phyloP scores from a whole-genome alignment of 176 grass and related monocot genomes.

The Metroxylon sagu region DNA sequence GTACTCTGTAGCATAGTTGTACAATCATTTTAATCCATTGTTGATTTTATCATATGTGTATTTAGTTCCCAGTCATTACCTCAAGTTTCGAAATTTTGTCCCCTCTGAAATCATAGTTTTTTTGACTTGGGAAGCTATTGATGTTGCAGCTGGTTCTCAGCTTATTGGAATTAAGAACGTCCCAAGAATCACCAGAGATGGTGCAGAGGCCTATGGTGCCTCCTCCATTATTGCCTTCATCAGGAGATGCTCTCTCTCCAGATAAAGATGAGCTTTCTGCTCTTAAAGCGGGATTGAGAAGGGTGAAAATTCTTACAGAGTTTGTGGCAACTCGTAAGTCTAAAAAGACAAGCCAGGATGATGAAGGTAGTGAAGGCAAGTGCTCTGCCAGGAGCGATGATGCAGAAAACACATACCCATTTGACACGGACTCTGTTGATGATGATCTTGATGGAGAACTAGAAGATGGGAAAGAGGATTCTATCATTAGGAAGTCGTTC shows the following conservation, averaged over 20 bases:
- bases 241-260: constrained; percentile 42
- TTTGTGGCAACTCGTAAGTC: constrained; percentile 54
- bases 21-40: too few species aligned
- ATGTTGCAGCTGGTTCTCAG: constrained; percentile 49
- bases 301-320: constrained; percentile 71
- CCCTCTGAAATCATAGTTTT: too few species aligned
- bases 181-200: constrained; percentile 35
- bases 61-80: too few species aligned
- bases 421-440: constrained; percentile 71
- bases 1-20: too few species aligned
- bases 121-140: constrained; percentile 15
- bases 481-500: constrained; percentile 70
- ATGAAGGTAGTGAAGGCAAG: constrained; percentile 61
- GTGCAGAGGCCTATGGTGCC: constrained; percentile 29
- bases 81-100: too few species aligned
- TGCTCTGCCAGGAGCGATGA: constrained; percentile 63
- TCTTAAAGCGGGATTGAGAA: constrained; percentile 74
- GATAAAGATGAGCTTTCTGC: constrained; percentile 74
- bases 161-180: constrained; percentile 33
- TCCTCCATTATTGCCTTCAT: constrained; percentile 51
- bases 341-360: constrained; percentile 54
- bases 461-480: constrained; percentile 19
- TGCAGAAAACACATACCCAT: constrained; percentile 39
- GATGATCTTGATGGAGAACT: constrained; percentile 28
- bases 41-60: too few species aligned